phyloP scores from a whole-genome alignment of 345 rosid species.

The Brassica cretica region DNA sequence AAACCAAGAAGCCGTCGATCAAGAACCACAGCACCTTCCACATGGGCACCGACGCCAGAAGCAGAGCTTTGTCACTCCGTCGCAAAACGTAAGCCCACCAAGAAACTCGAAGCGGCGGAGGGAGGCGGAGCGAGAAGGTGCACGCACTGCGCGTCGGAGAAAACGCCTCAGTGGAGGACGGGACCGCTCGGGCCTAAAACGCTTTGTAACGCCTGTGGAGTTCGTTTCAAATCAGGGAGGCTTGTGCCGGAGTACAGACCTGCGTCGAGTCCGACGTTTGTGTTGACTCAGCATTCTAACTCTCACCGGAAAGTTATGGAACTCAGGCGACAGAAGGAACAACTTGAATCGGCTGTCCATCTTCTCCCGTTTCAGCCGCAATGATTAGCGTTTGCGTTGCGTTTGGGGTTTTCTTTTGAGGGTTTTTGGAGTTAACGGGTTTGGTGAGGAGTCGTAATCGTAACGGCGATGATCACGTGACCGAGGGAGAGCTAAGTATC shows the following conservation, averaged over 20 bases:
- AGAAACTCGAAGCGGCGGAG: slow-evolving; percentile 31
- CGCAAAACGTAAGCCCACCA: slow-evolving; percentile 36
- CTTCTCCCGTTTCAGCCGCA: slow-evolving; percentile 26
- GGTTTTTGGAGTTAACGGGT: slow-evolving; percentile 23
- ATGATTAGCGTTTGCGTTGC: slow-evolving; percentile 26
- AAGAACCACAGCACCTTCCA: slow-evolving; percentile 33
- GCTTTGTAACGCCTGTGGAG: slow-evolving; percentile 80
- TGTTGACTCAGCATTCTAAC: slow-evolving; percentile 72
- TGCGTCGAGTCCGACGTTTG: slow-evolving; percentile 75
- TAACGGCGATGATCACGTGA: slow-evolving; percentile 38
- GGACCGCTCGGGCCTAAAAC: slow-evolving; percentile 84
- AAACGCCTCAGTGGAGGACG: slow-evolving; percentile 86
- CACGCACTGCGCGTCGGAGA: slow-evolving; percentile 78
- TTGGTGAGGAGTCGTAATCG: slow-evolving; percentile 29
- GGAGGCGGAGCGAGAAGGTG: slow-evolving; percentile 57
- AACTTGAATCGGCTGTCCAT: slow-evolving; percentile 28
- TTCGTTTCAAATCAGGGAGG: slow-evolving; percentile 72
- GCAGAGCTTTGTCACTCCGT: slow-evolving; percentile 33
- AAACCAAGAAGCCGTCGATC: slow-evolving; percentile 58
- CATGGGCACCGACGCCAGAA: slow-evolving; percentile 43
- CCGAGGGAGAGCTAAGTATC: slow-evolving; percentile 13
- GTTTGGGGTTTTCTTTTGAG: slow-evolving; percentile 12
- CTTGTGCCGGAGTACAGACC: slow-evolving; percentile 86
- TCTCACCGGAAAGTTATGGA: slow-evolving; percentile 85
- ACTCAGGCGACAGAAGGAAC: slow-evolving; percentile 72